Percentiles rank a stretch among this genome's conserved stretches.
These are phyloP conservation scores for Dothidotthia symphoricarpi DNA, from an alignment of 2,329 filamentous ascomycete genomes.

Conservation along the genomic window DNA sequence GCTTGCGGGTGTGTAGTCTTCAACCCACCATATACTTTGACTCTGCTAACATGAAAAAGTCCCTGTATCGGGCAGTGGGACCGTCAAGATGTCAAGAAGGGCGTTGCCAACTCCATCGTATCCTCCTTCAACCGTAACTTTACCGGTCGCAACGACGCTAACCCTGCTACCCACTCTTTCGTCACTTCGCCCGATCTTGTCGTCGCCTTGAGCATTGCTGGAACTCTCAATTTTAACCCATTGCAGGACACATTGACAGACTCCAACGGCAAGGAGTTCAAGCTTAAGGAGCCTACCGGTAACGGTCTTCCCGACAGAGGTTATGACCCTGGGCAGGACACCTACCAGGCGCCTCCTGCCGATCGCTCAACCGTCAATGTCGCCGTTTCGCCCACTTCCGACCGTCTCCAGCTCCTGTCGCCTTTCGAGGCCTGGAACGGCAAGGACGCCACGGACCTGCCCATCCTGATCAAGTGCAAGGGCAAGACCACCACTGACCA, in stretches of 20 bases:
- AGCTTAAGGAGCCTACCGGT: conserved; percentile 75
- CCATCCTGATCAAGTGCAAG: conserved; percentile 93
- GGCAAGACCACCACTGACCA: conserved; percentile 98
- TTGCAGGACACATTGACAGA: conserved; percentile 88
- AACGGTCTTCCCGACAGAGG: conserved; percentile 75
- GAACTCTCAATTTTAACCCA: conserved; percentile 89
- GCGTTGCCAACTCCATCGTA: conserved; percentile 91
- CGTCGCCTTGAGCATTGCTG: conserved; percentile 80
- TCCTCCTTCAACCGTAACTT: conserved; percentile 99
- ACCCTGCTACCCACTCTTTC: conserved; percentile 91
- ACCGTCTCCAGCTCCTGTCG: conserved; percentile 88
- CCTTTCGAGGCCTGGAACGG: conserved; percentile 89
- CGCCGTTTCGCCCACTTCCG: conserved; percentile 80
- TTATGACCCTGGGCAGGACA: conserved; percentile 88
- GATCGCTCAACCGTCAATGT: conserved; percentile 74
- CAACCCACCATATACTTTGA: background rate
- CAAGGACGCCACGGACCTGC: conserved; percentile 79
- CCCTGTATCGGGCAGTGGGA: conserved; percentile 70
- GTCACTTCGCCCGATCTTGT: conserved; percentile 89
- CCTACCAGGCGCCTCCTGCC: conserved; percentile 89
- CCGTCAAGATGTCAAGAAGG: conserved; percentile 89
- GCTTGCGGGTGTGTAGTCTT: conserved; percentile 62
- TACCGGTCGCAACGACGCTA: conserved; percentile 94
- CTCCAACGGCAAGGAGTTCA: conserved; percentile 95
- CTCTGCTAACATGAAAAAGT: background rate